Conservation (phyloP, 495 filamentous ascomycete genomes). For the Podospora anserina region DNA sequence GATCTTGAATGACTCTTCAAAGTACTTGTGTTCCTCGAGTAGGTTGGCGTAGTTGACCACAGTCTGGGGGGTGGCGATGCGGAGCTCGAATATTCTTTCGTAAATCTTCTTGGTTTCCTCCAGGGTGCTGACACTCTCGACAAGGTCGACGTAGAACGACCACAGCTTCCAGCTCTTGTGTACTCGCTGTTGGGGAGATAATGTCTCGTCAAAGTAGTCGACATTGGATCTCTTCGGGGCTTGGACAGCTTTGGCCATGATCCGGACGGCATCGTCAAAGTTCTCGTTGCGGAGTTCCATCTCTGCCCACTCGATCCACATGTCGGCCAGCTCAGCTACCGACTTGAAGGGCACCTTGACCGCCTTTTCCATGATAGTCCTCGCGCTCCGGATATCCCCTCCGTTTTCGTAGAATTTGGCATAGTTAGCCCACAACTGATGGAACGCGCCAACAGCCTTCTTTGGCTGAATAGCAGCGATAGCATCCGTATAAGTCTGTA, state of each 20-base stretch:
- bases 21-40: slow-evolving; percentile 92
- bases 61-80: slow-evolving; percentile 96
- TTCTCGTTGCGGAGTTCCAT: slow-evolving; percentile 95
- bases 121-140: slow-evolving; percentile 86
- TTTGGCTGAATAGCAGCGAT: slow-evolving; percentile 91
- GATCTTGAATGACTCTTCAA: slow-evolving; percentile 95
- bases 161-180: slow-evolving; percentile 99
- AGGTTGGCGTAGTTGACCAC: slow-evolving; percentile 98
- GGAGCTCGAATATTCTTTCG: slow-evolving; percentile 95
- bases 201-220: slow-evolving; percentile 95
- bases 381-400: slow-evolving; percentile 77
- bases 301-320: slow-evolving; percentile 98
- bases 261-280: slow-evolving; percentile 87
- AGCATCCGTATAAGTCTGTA: slow-evolving; percentile 92
- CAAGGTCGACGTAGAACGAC: slow-evolving; percentile 98
- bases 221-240: slow-evolving; percentile 92
- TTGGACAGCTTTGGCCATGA: slow-evolving; percentile 96
- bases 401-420: slow-evolving; percentile 95
- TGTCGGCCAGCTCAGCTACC: slow-evolving; percentile 90
- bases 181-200: slow-evolving; percentile 91
- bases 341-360: slow-evolving; percentile 97
- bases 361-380: slow-evolving; percentile 95
- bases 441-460: slow-evolving; percentile 90
- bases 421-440: slow-evolving; percentile 95
- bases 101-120: slow-evolving; percentile 94